Conservation (phyloP, 306 rosid genomes). For the Vigna reflexopilosa region DNA sequence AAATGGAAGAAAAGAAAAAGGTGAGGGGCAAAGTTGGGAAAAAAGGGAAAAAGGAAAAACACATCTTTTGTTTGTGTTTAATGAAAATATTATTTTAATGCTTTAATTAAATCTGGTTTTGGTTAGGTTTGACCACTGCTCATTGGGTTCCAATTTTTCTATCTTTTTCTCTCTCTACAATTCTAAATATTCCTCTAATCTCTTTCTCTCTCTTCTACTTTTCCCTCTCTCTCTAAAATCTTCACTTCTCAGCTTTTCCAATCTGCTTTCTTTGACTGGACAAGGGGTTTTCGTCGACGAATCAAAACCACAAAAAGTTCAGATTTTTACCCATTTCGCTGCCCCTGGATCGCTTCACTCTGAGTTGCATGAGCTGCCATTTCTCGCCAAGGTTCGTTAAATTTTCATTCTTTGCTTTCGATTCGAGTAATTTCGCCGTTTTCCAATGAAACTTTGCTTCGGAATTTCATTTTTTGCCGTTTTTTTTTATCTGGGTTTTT, state of each 20-base stretch:
- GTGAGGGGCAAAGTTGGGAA: constrained; percentile 37
- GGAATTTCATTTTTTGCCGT: not conserved
- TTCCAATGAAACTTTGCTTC: constrained; percentile 37
- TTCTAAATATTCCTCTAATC: constrained; percentile 45
- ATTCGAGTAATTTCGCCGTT: constrained; percentile 24
- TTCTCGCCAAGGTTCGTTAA: constrained; percentile 44
- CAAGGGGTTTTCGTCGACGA: constrained; percentile 47
- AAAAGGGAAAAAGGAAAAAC: not conserved
- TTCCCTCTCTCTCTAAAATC: constrained; percentile 51
- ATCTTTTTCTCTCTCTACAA: constrained; percentile 47
- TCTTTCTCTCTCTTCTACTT: constrained; percentile 31
- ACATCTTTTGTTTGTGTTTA: constrained; percentile 45
- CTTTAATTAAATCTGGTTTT: constrained; percentile 56
- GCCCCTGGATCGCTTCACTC: constrained; percentile 39
- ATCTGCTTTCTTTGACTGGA: constrained; percentile 84
- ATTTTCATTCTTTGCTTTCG: constrained; percentile 2
- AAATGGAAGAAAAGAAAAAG: not conserved
- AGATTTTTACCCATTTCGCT: constrained; percentile 47
- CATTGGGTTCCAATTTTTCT: constrained; percentile 57
- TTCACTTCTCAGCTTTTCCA: constrained; percentile 54
- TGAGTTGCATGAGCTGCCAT: constrained; percentile 61
- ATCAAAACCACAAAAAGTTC: constrained; percentile 55
- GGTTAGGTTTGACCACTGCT: constrained; percentile 88
- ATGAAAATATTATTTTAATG: constrained; percentile 51
- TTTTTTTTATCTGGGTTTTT: not conserved